These are phyloP conservation scores for Tremella yokohamensis DNA, from an alignment of 768 basidiomycete species.

Conservation along the genomic window DNA sequence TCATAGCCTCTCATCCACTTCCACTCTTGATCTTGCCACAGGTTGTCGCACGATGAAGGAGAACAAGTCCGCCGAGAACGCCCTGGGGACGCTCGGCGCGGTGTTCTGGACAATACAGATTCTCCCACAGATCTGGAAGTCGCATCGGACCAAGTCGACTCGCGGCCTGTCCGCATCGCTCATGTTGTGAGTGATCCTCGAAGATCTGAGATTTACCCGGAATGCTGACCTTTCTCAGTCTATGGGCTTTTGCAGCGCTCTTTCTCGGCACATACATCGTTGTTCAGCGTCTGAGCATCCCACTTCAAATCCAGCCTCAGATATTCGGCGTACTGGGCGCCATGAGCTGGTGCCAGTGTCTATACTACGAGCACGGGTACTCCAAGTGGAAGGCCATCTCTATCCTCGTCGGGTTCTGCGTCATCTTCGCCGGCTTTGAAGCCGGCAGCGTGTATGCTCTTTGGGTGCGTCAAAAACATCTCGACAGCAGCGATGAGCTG, in stretches of 20 bases:
- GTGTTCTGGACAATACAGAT: slow-evolving; percentile 52
- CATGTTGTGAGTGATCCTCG: slow-evolving; percentile 55
- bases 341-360: slow-evolving; percentile 67
- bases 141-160: slow-evolving; percentile 64
- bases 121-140: slow-evolving; percentile 71
- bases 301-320: slow-evolving; percentile 59
- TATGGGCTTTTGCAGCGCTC: slow-evolving; percentile 62
- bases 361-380: slow-evolving; percentile 61
- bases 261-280: slow-evolving; percentile 69
- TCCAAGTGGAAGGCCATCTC: slow-evolving; percentile 49
- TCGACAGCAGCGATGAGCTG: slow-evolving; percentile 1
- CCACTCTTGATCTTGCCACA: no score
- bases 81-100: slow-evolving; percentile 65
- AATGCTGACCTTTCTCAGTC: slow-evolving; percentile 19
- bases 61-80: slow-evolving; percentile 63
- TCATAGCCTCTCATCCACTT: neutral
- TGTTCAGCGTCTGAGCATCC: slow-evolving; percentile 65
- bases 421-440: slow-evolving; percentile 61
- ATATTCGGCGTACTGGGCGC: slow-evolving; percentile 61
- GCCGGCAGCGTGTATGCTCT: slow-evolving; percentile 61
- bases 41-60: slow-evolving; percentile 42
- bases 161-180: slow-evolving; percentile 67
- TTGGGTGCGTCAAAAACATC: slow-evolving; percentile 52
- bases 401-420: slow-evolving; percentile 53
- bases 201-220: neutral